A percentile compares a stretch with the other conserved stretches of the same genome.
phyloP scores from a whole-genome alignment of 768 basidiomycete genomes.

The Suillus plorans region DNA sequence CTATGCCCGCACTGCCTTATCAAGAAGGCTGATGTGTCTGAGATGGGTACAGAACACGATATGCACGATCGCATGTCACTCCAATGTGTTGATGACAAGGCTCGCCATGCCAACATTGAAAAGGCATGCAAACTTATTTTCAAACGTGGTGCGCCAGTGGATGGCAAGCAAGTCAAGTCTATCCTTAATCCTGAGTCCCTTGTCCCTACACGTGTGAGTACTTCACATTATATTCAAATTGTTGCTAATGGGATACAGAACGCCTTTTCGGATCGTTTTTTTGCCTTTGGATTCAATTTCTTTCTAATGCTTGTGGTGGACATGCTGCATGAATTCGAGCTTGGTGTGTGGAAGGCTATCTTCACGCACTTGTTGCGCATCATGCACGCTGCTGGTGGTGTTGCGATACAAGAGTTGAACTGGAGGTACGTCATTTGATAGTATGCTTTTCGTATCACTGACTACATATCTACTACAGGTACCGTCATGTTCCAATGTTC shows the following conservation, averaged over 20 bases:
- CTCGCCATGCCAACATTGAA: not conserved
- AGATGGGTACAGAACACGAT: constrained; percentile 13
- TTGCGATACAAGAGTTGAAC: constrained; percentile 1
- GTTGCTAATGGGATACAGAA: constrained; percentile 23
- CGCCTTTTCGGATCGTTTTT: constrained; percentile 28
- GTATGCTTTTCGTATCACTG: too few species aligned
- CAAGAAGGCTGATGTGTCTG: constrained; percentile 2
- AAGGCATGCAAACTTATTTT: too few species aligned
- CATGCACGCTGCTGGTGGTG: constrained; percentile 13
- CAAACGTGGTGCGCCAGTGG: not conserved
- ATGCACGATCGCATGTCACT: not conserved
- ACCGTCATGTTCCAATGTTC: constrained; percentile 14
- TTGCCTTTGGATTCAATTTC: constrained; percentile 18
- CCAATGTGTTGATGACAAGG: not conserved
- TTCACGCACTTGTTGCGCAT: constrained; percentile 24
- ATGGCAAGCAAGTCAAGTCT: not conserved
- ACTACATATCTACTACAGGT: constrained; percentile 28
- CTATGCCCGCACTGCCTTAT: constrained; percentile 20
- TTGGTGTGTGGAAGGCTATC: constrained; percentile 37
- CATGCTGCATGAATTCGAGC: constrained; percentile 39
- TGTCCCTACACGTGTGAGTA: constrained; percentile 1
- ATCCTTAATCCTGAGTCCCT: not conserved
- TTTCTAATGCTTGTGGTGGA: constrained; percentile 30
- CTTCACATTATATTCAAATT: not conserved
- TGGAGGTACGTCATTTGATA: too few species aligned